Evolutionary conservation across 208 protist species (phyloP).

Genomic region (Naegleria lovaniensis): DNA sequence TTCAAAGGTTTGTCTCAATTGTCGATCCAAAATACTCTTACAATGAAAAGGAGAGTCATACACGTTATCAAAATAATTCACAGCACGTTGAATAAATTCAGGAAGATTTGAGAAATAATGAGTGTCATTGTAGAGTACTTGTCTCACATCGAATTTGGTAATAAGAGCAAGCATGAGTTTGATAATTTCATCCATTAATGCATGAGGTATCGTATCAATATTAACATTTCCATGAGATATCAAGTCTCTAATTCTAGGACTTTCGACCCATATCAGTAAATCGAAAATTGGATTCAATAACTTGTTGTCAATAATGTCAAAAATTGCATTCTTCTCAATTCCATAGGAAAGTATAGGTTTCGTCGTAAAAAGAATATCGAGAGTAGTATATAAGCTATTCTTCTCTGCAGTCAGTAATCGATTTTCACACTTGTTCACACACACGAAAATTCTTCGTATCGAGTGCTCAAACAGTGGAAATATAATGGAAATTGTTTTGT

Average conservation of each 20-base stretch:
- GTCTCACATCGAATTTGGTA: not conserved
- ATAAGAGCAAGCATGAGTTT: not conserved
- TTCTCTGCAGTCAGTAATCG: not conserved
- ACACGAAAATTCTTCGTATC: constrained; percentile 18
- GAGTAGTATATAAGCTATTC: constrained; percentile 9
- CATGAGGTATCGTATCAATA: not conserved
- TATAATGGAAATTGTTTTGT: not conserved
- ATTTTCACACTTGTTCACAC: not conserved
- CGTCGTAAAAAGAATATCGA: not conserved
- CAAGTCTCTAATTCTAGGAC: not conserved
- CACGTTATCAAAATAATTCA: not conserved
- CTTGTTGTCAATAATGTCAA: not conserved
- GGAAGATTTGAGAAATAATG: not conserved
- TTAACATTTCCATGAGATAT: constrained; percentile 4
- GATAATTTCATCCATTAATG: not conserved
- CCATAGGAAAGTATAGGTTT: not conserved
- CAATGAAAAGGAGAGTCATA: not conserved
- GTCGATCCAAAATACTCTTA: not conserved
- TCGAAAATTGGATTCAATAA: not conserved
- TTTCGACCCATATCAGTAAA: not conserved
- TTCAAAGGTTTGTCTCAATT: not conserved
- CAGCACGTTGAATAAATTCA: not conserved
- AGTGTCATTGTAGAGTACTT: too few species aligned
- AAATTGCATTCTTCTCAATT: not conserved
- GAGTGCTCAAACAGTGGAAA: not conserved